Base-by-base conservation (phyloP, 805 yeast species). In the Clavispora asparagi region DNA sequence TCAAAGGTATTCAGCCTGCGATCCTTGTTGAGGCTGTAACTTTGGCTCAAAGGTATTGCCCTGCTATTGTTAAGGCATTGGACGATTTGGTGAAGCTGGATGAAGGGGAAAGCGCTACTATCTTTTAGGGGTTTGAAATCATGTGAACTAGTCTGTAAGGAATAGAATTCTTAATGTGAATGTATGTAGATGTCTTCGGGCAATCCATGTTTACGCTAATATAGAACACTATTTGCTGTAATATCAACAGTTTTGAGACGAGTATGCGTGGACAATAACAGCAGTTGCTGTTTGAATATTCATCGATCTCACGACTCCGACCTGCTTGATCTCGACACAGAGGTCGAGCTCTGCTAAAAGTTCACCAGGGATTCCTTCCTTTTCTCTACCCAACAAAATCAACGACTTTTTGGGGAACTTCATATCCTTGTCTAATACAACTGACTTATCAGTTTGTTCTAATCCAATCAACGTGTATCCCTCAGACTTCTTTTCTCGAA, bases 241-340 rank as follows among this genome's bases (percentile, higher is more conserved):
- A 10, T 12, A 26, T 50, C 51, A 77, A 59, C 85, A 81, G 56
- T 83, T 84, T 57, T 83, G 87, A 16, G 75, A 62, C 1, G 95
- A 82, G 58, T 92, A 91, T 0, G 97, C 94, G 64, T 91, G 95
- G 7, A 90, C 96, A 43, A 91, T 80, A 17, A 91, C 90, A 0
- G 97, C 98, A 0, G 97, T 83, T 1, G 97, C 98, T 0, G 97
- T 91, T 67, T 91, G 98, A 50, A 91, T 91, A 59, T 91, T 91
- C 98, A 91, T 91, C 1, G 97, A 90, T 54, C 98, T 75, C 36
- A 92, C 82, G 14, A 91, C 90, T 13, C 98, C 98, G 36, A 81
- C 83, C 61, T 91, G 98, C 60, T 89, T 87, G 55, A 91, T 91
- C 59, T 91, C 96, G 36, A 92, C 81, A 61, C 97, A 91, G 54